Evolutionary conservation across 2,329 filamentous ascomycete species (phyloP).

Genomic region (Hypoxylon rubiginosum): DNA sequence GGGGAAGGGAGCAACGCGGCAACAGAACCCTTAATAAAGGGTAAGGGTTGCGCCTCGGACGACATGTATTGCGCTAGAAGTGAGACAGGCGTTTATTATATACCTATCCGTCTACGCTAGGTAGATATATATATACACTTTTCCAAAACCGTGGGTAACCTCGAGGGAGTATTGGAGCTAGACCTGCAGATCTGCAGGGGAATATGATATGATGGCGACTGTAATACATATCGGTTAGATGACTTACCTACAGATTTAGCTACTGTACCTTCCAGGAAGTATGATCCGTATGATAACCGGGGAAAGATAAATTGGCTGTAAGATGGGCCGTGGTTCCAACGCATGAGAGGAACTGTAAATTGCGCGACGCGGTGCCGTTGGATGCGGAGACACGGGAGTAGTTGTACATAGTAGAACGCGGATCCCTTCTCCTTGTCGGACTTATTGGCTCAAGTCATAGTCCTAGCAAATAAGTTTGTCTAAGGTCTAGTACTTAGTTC

Average conservation of each 20-base stretch:
- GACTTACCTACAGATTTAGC: neutral
- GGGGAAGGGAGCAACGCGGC: neutral
- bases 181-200: constrained; percentile 3
- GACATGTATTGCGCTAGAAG: constrained; percentile 8
- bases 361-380: neutral
- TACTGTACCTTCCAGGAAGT: neutral
- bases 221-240: neutral
- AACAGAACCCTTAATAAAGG: constrained; percentile 4
- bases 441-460: neutral
- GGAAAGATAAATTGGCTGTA: neutral
- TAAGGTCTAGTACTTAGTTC: neutral
- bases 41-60: constrained; percentile 5
- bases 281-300: neutral
- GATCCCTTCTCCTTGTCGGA: neutral
- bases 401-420: neutral
- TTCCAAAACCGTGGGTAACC: constrained; percentile 9
- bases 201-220: neutral
- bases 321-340: neutral
- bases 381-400: constrained; percentile 2
- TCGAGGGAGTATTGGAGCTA: neutral
- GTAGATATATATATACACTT: neutral
- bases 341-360: neutral
- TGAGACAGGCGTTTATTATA: constrained; percentile 21
- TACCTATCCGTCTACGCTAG: constrained; percentile 9
- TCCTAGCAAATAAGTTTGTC: neutral